phyloP scores from a whole-genome alignment of 164 flowering plant genomes.

The Buxus sempervirens region DNA sequence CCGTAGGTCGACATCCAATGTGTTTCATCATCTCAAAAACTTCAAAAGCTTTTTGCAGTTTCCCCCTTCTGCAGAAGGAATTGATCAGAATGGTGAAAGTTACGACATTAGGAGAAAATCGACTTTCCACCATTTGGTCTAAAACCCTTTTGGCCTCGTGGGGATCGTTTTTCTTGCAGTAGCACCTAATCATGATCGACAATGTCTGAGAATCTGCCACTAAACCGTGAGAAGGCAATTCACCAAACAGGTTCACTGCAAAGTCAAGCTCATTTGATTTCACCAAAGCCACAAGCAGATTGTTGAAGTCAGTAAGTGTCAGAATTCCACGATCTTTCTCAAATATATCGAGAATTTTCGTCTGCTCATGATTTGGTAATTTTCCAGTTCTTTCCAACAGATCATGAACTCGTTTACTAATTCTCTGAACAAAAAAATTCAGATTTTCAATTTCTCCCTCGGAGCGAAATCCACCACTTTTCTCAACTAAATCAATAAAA shows the following conservation, averaged over 20 bases:
- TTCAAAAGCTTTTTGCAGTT: slow-evolving; percentile 48
- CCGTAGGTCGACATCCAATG: slow-evolving; percentile 46
- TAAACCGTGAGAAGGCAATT: slow-evolving; percentile 30
- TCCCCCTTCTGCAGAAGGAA: slow-evolving; percentile 56
- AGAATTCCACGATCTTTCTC: slow-evolving; percentile 19
- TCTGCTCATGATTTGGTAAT: slow-evolving; percentile 17
- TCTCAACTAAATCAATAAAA: background rate
- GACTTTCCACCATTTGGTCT: slow-evolving; percentile 51
- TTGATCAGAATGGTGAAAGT: slow-evolving; percentile 53
- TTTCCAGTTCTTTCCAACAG: slow-evolving; percentile 24
- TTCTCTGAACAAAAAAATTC: slow-evolving; percentile 11
- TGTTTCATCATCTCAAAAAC: slow-evolving; percentile 55
- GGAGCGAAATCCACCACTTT: slow-evolving; percentile 4
- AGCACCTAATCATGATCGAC: slow-evolving; percentile 43
- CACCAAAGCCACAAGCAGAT: slow-evolving; percentile 40
- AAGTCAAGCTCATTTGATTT: slow-evolving; percentile 39
- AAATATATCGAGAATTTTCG: slow-evolving; percentile 14
- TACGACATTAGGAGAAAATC: slow-evolving; percentile 48
- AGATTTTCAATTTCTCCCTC: slow-evolving; percentile 8
- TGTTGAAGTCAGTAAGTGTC: slow-evolving; percentile 38
- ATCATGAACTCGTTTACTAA: slow-evolving; percentile 12
- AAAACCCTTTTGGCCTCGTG: slow-evolving; percentile 40
- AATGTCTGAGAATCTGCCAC: slow-evolving; percentile 47
- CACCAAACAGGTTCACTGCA: slow-evolving; percentile 37
- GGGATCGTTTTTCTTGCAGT: slow-evolving; percentile 44